Evolutionary conservation across 768 basidiomycete genomes (phyloP).

Genomic region (Leccinellum albellum): DNA sequence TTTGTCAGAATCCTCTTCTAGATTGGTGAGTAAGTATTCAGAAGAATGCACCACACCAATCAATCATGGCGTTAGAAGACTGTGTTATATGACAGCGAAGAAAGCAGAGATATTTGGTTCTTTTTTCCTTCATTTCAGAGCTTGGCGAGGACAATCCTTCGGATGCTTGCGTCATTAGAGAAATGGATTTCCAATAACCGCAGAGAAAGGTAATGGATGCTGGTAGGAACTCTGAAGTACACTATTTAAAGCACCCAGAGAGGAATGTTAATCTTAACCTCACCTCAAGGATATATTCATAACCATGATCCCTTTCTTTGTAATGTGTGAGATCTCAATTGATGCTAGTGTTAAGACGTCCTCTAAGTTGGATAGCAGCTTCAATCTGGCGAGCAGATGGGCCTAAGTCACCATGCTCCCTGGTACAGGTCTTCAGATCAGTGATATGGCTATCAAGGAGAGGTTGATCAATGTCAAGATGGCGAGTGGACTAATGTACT

Average conservation of each 20-base stretch:
- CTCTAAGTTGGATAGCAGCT: slow-evolving; percentile 56
- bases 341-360: slow-evolving; percentile 52
- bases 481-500: not conserved
- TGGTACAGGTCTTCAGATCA: slow-evolving; percentile 51
- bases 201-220: slow-evolving; percentile 55
- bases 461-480: not conserved
- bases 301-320: slow-evolving; percentile 72
- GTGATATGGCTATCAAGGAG: slow-evolving; percentile 39
- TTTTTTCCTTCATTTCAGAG: slow-evolving; percentile 19
- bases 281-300: slow-evolving; percentile 88
- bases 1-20: slow-evolving; percentile 25
- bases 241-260: slow-evolving; percentile 1
- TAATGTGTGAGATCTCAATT: slow-evolving; percentile 60
- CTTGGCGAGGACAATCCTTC: slow-evolving; percentile 29
- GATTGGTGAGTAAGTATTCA: slow-evolving; percentile 25
- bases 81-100: slow-evolving; percentile 78
- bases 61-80: slow-evolving; percentile 73
- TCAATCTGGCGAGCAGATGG: slow-evolving; percentile 42
- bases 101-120: slow-evolving; percentile 21
- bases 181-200: slow-evolving; percentile 63
- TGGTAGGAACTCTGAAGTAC: slow-evolving; percentile 64
- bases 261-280: slow-evolving; percentile 16
- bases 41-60: slow-evolving; percentile 51
- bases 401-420: slow-evolving; percentile 38
- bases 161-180: slow-evolving; percentile 34